Conservation (phyloP, 169 alveolate genomes). For the Plasmodium vivax region DNA sequence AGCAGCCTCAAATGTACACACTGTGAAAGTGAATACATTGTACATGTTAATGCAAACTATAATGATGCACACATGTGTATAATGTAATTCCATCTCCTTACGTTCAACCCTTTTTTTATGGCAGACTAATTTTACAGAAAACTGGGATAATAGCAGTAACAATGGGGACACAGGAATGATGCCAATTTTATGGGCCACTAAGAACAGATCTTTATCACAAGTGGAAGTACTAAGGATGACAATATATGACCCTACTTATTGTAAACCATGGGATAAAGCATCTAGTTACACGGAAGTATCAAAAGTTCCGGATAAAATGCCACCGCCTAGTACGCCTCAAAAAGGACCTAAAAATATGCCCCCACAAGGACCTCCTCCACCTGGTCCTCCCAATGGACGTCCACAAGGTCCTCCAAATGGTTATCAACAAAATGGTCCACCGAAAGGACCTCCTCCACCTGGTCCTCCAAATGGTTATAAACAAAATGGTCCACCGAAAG, state of each 20-base stretch:
- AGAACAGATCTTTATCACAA: background rate
- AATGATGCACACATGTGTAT: background rate
- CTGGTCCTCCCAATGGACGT: background rate
- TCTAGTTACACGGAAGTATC: background rate
- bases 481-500: background rate
- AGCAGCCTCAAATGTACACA: background rate
- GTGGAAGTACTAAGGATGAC: background rate
- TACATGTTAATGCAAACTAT: background rate
- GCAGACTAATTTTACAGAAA: background rate
- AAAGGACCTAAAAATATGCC: background rate
- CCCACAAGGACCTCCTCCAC: background rate
- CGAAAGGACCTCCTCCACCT: background rate
- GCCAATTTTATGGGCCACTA: background rate
- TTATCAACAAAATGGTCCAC: background rate
- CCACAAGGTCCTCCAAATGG: background rate
- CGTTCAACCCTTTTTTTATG: background rate
- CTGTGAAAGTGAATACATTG: background rate
- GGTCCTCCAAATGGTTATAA: background rate
- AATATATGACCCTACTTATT: background rate
- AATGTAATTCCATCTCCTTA: background rate
- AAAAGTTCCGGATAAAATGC: background rate
- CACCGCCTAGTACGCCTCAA: background rate
- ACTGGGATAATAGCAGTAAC: background rate
- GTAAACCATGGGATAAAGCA: background rate
- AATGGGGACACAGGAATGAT: background rate